phyloP scores from a whole-genome alignment of 176 grass and related monocot species.

The Guadua angustifolia region DNA sequence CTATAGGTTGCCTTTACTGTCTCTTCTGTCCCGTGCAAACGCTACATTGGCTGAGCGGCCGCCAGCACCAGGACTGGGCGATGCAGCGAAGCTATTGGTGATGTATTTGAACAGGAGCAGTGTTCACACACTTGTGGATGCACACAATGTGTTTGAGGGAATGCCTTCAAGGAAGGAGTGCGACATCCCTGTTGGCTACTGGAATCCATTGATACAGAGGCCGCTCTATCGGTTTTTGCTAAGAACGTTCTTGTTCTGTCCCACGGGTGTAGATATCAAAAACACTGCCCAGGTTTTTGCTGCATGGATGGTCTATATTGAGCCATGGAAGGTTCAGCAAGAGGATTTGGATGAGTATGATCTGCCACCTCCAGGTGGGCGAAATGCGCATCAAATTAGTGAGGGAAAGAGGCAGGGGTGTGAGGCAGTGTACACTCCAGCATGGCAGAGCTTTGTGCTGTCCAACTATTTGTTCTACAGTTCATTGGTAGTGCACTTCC shows the following conservation, averaged over 20 bases:
- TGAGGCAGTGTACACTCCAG: conserved; percentile 48
- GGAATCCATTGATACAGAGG: conserved; percentile 71
- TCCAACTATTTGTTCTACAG: conserved; percentile 96
- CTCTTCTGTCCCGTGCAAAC: conserved; percentile 8
- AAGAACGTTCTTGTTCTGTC: conserved; percentile 82
- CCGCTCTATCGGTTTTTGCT: conserved; percentile 82
- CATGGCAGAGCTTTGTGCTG: conserved; percentile 71
- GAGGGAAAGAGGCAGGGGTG: conserved; percentile 33
- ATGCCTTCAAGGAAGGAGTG: conserved; percentile 40
- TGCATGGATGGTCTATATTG: conserved; percentile 80
- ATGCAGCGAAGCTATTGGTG: conserved; percentile 66
- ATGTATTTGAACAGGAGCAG: conserved; percentile 60
- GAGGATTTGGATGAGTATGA: conserved; percentile 61
- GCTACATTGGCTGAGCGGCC: conserved; percentile 42
- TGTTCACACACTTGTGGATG: conserved; percentile 13
- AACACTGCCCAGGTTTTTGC: conserved; percentile 68
- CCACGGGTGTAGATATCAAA: conserved; percentile 58
- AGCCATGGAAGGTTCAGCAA: conserved; percentile 80
- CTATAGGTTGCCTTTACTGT: conserved; percentile 39
- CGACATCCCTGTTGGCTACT: conserved; percentile 47
- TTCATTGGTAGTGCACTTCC: conserved; percentile 83
- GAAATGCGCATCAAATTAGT: conserved; percentile 31
- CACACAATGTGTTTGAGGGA: conserved; percentile 36
- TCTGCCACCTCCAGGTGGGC: conserved; percentile 16
- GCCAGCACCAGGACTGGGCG: conserved; percentile 69